phyloP scores from a whole-genome alignment of 768 basidiomycete species.

The Lactarius quietus region DNA sequence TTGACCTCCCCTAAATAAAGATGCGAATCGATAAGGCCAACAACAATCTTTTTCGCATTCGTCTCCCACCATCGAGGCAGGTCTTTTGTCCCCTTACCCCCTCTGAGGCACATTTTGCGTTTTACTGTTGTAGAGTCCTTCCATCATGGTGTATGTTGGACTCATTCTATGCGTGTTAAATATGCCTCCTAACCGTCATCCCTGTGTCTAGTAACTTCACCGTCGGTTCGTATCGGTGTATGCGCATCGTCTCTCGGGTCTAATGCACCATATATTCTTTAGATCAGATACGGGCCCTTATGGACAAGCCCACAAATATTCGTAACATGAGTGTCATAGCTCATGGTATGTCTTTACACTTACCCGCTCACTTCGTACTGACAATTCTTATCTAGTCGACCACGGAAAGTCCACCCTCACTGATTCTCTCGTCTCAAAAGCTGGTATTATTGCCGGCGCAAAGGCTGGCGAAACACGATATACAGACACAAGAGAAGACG shows the following conservation, averaged over 20 bases:
- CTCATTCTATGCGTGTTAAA: constrained; percentile 8
- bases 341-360: constrained; percentile 56
- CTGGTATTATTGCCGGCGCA: constrained; percentile 93
- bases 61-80: constrained; percentile 22
- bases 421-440: constrained; percentile 98
- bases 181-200: neutral
- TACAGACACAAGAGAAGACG: constrained; percentile 95
- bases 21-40: constrained; percentile 43
- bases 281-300: constrained; percentile 86
- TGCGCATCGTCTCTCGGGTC: constrained; percentile 30
- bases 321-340: constrained; percentile 95
- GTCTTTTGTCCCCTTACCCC: neutral
- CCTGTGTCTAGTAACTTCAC: constrained; percentile 25
- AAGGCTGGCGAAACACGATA: constrained; percentile 97
- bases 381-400: constrained; percentile 61
- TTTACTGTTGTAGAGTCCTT: constrained; percentile 42
- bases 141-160: constrained; percentile 76
- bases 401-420: constrained; percentile 99
- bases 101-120: constrained; percentile 23
- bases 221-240: constrained; percentile 19
- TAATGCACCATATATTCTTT: constrained; percentile 29
- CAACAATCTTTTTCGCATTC: constrained; percentile 16
- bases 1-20: constrained; percentile 20
- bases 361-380: constrained; percentile 27
- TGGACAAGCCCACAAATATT: constrained; percentile 90